phyloP scores from a whole-genome alignment of 495 filamentous ascomycete genomes.

The Bathelium albidoporum region DNA sequence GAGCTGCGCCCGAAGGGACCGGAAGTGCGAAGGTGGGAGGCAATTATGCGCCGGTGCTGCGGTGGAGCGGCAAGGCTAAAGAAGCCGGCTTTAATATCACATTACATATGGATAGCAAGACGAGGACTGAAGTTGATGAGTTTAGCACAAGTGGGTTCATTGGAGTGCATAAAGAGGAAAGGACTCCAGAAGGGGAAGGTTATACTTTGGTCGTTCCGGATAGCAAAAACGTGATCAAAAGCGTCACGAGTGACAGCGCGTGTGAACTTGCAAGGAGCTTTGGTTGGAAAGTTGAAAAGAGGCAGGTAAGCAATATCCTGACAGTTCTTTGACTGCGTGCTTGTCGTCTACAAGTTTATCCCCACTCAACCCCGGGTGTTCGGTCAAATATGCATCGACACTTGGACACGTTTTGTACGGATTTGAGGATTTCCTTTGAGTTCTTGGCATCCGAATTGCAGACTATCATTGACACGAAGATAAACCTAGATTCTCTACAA shows the following conservation, averaged over 20 bases:
- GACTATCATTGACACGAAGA: not conserved
- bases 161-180: slow-evolving; percentile 27
- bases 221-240: slow-evolving; percentile 31
- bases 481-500: slow-evolving; percentile 56
- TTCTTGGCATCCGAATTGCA: no score
- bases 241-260: slow-evolving; percentile 24
- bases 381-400: no score
- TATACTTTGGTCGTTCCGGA: slow-evolving; percentile 28
- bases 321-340: no score
- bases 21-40: slow-evolving; percentile 48
- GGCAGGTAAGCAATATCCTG: slow-evolving; percentile 11
- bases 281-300: slow-evolving; percentile 29
- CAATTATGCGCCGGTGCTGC: slow-evolving; percentile 48
- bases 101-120: slow-evolving; percentile 39
- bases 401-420: no score
- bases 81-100: slow-evolving; percentile 38
- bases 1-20: slow-evolving; percentile 44
- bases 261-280: slow-evolving; percentile 22
- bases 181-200: slow-evolving; percentile 16
- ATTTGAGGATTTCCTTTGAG: no score
- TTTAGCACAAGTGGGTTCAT: slow-evolving; percentile 41
- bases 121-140: slow-evolving; percentile 37
- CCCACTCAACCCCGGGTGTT: no score
- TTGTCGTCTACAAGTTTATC: no score
- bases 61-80: slow-evolving; percentile 32